phyloP scores from a whole-genome alignment of 169 alveolate species.

The Plasmodium relictum region DNA sequence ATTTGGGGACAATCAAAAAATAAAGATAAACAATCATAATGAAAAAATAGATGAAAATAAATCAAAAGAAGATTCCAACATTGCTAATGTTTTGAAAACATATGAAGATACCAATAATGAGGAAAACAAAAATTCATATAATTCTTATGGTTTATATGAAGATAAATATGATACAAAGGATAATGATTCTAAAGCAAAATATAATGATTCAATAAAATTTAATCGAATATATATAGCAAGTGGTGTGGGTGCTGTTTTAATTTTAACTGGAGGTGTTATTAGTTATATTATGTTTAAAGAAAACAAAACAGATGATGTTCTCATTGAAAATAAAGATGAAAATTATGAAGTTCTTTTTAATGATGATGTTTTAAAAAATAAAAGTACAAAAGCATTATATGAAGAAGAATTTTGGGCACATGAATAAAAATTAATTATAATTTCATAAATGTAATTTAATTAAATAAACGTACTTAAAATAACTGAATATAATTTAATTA shows the following conservation, averaged over 20 bases:
- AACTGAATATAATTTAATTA: too few relatives aligned
- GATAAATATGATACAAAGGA: neutral
- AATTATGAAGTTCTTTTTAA: slow-evolving; percentile 32
- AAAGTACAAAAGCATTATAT: slow-evolving; percentile 12
- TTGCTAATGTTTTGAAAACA: neutral
- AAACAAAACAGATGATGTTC: slow-evolving; percentile 9
- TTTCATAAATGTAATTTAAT: too few relatives aligned
- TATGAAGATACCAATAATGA: neutral
- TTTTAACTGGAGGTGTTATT: slow-evolving; percentile 29
- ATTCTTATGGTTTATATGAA: slow-evolving; percentile 2
- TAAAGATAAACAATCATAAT: too few relatives aligned
- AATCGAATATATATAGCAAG: slow-evolving; percentile 38
- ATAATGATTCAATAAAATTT: neutral
- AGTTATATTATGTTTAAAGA: slow-evolving; percentile 18
- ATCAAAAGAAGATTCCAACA: neutral
- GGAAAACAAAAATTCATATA: neutral
- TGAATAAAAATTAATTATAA: neutral
- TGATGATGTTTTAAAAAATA: slow-evolving; percentile 14
- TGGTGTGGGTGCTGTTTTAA: slow-evolving; percentile 38
- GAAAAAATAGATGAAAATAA: neutral
- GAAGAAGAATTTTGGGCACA: slow-evolving; percentile 72
- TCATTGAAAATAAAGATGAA: slow-evolving; percentile 9
- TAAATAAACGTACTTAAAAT: too few relatives aligned
- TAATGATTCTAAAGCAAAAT: neutral
- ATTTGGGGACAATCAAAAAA: neutral